Base-by-base conservation (phyloP, 805 yeast genomes). In the Diddensiella santjacobensis region DNA sequence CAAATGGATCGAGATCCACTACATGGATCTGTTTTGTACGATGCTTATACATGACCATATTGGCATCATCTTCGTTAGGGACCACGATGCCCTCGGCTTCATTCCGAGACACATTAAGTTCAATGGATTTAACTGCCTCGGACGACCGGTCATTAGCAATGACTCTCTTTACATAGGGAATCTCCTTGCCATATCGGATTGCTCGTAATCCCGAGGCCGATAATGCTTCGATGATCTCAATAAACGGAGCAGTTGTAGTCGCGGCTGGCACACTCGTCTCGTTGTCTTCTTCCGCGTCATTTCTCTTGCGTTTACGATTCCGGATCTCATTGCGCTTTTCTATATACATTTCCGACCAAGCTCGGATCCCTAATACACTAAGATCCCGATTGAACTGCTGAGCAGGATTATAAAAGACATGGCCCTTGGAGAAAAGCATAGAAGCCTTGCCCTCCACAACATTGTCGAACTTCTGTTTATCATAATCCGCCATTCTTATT, bases 151-250 rank as follows among this genome's bases (percentile, higher is more conserved):
- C 99, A 67, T 93, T 93, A 23, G 99, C 99, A 2, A 90, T 74
- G 18, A 93, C 79, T 19, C 73, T 73, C 50, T 80, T 74, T 2
- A 85, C 84, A 15, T 77, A 68, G 2, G 96, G 96, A 40, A 93
- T 80, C 65, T 93, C 99, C 54, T 85, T 84, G 18, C 90, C 96
- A 60, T 93, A 93, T 50, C 99, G 73, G 44, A 93, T 83, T 2
- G 98, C 96, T 46, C 99, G 77, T 35, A 93, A 72, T 0, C 99
- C 99, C 1, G 98, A 84, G 0, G 99, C 99, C 39, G 95, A 84
- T 10, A 93, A 71, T 0, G 96, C 98, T 61, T 93, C 99, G 37
- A 91, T 66, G 11, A 93, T 81, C 23, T 79, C 77, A 38, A 88
- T 78, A 55, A 74, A 80, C 8, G 83, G 80, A 40, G 45, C 41